phyloP scores from a whole-genome alignment of 495 filamentous ascomycete species.

The Oleoguttula mirabilis region DNA sequence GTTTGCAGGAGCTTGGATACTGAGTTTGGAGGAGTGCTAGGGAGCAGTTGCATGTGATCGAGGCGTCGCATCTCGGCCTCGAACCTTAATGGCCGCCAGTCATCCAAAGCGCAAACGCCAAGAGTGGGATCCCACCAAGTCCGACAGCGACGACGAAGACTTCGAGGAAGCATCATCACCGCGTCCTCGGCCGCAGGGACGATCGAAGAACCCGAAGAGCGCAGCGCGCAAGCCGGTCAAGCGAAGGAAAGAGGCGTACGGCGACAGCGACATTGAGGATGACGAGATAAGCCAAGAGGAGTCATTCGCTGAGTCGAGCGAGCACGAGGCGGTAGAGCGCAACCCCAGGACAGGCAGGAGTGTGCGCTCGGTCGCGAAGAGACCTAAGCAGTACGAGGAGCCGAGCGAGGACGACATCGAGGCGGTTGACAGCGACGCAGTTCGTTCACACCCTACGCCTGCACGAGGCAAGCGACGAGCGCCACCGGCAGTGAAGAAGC shows the following conservation, averaged over 20 bases:
- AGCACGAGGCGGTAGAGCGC: constrained; percentile 47
- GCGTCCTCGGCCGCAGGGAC: constrained; percentile 17
- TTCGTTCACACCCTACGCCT: constrained; percentile 3
- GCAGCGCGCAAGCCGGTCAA: constrained; percentile 33
- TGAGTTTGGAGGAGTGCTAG: too few species aligned
- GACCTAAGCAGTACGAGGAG: constrained; percentile 33
- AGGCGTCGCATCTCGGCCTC: too few species aligned
- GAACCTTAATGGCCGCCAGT: too few species aligned
- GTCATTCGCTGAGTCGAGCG: constrained; percentile 34
- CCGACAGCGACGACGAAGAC: constrained; percentile 64
- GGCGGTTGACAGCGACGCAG: constrained; percentile 25
- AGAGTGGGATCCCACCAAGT: constrained; percentile 71
- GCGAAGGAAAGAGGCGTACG: constrained; percentile 36
- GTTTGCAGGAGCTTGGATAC: too few species aligned
- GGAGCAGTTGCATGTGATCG: too few species aligned
- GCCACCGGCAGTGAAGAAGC: constrained; percentile 8
- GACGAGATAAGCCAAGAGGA: constrained; percentile 45
- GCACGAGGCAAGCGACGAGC: constrained; percentile 1
- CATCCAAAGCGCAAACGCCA: too few species aligned
- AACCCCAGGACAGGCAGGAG: constrained; percentile 58
- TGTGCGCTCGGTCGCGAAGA: constrained; percentile 50
- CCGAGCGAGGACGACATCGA: constrained; percentile 34
- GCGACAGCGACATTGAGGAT: constrained; percentile 54
- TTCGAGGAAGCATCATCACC: constrained; percentile 1
- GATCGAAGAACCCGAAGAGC: constrained; percentile 5